Evolutionary conservation across 352 stramenopile genomes (phyloP), one percentile per base, ranked within the genome.

Genomic region (Discostella stelligera): DNA sequence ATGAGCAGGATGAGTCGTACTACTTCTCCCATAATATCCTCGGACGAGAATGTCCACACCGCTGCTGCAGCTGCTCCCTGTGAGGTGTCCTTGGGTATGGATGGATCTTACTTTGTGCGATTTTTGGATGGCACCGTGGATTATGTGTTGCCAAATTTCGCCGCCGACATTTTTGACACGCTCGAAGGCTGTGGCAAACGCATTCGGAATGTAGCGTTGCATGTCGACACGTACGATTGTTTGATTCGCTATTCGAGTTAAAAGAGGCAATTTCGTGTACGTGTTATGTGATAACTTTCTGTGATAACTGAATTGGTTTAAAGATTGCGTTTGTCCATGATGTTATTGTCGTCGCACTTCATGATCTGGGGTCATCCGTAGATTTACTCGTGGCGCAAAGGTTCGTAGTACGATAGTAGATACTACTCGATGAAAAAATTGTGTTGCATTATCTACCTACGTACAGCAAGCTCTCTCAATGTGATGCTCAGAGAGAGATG

Each of bases 51-150:
- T 10, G 37, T 8, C 3, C 21, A 25, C 4, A 20, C 44, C 52
- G 18, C 32, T 32, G 55, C n/a, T 8, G 10, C 37, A 23, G 72
- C 82, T 23, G 84, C 82, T 39, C 79, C 80, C 30, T 79, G 76
- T 14, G 84, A 90, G 55, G 78, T 90, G 0, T 86, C 87, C 1
- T 71, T 92, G 32, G 87, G 87, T 13, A 70, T 71, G 44, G 85
- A 62, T 39, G 84, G 72, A 50, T 77, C 87, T 0, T 92, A 90
- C 55, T 92, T 90, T 74, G 60, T 88, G 49, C 68, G 79, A 25
- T 91, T 91, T 66, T 71, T 92, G 65, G 80, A 92, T 81, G 83
- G 81, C 25, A 79, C 44, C 1, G 71, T 88, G 30, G 87, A 92
- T 63, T 92, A 91, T 71, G 87, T 66, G 14, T 68, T 92, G 48